Evolutionary conservation across 805 yeast species (phyloP).

Genomic region (Cyberlindnera mycetangii): DNA sequence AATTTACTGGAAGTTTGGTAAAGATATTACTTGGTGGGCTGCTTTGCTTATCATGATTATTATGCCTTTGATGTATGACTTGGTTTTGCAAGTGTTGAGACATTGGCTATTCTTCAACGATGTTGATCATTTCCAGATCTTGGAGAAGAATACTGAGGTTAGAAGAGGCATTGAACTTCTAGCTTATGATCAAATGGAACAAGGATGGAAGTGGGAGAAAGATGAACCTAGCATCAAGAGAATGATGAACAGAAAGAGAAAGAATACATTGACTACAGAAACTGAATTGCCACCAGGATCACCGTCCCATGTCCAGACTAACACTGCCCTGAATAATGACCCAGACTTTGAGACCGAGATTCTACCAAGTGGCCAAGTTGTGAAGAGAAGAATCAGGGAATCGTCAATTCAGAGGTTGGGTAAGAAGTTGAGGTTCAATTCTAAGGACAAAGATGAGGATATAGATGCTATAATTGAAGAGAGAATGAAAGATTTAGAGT

Average conservation of each 20-base stretch:
- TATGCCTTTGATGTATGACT: constrained; percentile 65
- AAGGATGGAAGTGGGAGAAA: constrained; percentile 70
- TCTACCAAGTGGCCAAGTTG: constrained; percentile 71
- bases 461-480: constrained; percentile 54
- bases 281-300: constrained; percentile 52
- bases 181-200: constrained; percentile 69
- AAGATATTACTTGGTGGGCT: constrained; percentile 87
- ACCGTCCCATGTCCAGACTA: constrained; percentile 33
- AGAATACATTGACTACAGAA: constrained; percentile 26
- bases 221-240: constrained; percentile 37
- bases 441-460: constrained; percentile 21
- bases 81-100: constrained; percentile 55
- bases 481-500: constrained; percentile 38
- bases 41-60: constrained; percentile 53
- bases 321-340: constrained; percentile 23
- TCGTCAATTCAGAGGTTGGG: constrained; percentile 31
- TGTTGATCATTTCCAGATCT: constrained; percentile 71
- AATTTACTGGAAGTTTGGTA: constrained; percentile 68
- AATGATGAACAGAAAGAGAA: constrained; percentile 23
- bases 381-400: constrained; percentile 38
- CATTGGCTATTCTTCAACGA: constrained; percentile 63
- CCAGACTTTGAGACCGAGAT: constrained; percentile 49
- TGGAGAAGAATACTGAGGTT: constrained; percentile 68
- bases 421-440: constrained; percentile 37
- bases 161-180: constrained; percentile 68